Conservation (phyloP, 768 basidiomycete species). For the Cystobasidium onofrii region DNA sequence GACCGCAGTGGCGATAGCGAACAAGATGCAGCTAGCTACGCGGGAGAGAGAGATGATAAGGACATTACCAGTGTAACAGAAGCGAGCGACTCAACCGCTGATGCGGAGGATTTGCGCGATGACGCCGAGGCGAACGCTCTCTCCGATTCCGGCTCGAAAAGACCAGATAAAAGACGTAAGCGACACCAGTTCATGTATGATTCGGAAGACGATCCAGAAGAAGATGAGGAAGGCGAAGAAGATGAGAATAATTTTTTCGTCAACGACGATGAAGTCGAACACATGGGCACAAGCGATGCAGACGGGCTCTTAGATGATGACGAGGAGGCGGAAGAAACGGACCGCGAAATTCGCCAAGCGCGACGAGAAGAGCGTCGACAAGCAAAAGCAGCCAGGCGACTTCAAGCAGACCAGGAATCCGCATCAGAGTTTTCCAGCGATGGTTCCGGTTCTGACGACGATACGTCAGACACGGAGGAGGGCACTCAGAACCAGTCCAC, state of each 20-base stretch:
- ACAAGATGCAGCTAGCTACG: not conserved
- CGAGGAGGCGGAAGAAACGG: conserved; percentile 18
- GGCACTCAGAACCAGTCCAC: not conserved
- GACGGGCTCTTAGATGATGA: not conserved
- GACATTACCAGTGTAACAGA: not conserved
- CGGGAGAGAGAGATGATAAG: not conserved
- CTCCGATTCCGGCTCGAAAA: not conserved
- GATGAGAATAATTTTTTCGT: conserved; percentile 14
- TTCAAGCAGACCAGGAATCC: too few relatives aligned
- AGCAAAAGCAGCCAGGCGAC: not conserved
- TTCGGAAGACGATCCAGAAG: not conserved
- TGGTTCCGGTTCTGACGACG: not conserved
- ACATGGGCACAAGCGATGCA: not conserved
- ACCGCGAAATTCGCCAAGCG: not conserved
- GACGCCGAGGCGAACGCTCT: not conserved
- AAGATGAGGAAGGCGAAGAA: conserved; percentile 4
- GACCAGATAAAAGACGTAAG: not conserved
- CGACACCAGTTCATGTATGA: not conserved
- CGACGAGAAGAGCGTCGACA: not conserved
- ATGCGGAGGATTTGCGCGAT: not conserved
- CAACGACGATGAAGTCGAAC: not conserved
- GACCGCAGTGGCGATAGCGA: not conserved
- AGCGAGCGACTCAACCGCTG: not conserved
- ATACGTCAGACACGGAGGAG: not conserved
- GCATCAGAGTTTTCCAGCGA: not conserved